Base-by-base conservation (phyloP, 2,329 filamentous ascomycete genomes). In the Pleurostoma richardsiae region DNA sequence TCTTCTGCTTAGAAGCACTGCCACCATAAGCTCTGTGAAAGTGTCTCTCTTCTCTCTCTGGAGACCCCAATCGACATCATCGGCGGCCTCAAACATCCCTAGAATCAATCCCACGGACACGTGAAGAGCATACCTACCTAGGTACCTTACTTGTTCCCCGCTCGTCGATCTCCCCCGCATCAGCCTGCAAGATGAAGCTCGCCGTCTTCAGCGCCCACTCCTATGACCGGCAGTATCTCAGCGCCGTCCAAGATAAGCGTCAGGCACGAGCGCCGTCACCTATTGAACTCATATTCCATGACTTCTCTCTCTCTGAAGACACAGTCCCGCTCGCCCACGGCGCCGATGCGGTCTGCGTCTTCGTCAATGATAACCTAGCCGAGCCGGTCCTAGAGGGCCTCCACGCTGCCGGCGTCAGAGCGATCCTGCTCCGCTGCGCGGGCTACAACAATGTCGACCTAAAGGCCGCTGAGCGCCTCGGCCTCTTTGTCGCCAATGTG, bases 401-500 rank as follows among this genome's bases (percentile, higher is more conserved):
- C 6, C 65, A 73, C 45, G 50, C 58, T 26, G 53, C 61, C 39
- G 80, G 80, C 56, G 72, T 83, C 40, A 71, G 71, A 42, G 79
- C 78, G 44, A 70, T 86, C 52, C 74, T 85, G 28, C 71, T 86
- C 46, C 80, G 83, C 44, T 86, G 83, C 62, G 83, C 83, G 2
- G 83, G 83, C 47, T 85, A 73, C 71, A 85, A 87, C 68, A 80
- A 85, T 54, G 77, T 86, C 49, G 79, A 86, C 57, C 74, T 86
- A 27, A 59, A 61, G 19, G 67, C 70, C 1, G 83, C 83, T 46
- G 68, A 73, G 54, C 58, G 62, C 26, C 70, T 80, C 4, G 74
- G 75, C 47, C 65, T 87, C 52, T 77, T 79, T 56, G 81, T 86
- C 40, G 80, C 81, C 54, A 81, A 83, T 49, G 83, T 87, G 31